Evolutionary conservation across 192 early-diverging fungal species (phyloP), one percentile per base, ranked within the genome.

Genomic region (Coemansia sp.): DNA sequence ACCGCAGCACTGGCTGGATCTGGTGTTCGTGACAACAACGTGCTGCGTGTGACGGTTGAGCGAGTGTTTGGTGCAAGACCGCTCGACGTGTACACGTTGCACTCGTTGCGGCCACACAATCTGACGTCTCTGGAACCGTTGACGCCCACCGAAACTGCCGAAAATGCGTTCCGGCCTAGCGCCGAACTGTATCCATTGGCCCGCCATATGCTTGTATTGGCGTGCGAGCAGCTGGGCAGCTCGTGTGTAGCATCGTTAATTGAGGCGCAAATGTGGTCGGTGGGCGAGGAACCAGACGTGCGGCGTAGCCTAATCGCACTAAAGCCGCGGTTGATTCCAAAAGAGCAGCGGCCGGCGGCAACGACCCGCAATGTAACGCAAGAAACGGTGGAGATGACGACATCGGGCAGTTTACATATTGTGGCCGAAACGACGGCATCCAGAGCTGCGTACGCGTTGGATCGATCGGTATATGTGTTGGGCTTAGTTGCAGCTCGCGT

Each of bases 221-320:
- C 56, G 43, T 61, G 32, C 35, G 29, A 37, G 54, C 29, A 18
- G 4, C n/a, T 18, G 54, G 35, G n/a, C 29, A 29, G 3, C 11
- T 22, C 3, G 48, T 12, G 10, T 13, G 37, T 61, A 3, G 49
- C 54, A 0, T 19, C 24, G 53, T n/a, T 58, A n/a, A 64, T 80
- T n/a, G 68, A 58, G 14, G 22, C 41, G 38, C 61, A 49, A 20
- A 38, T 80, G 58, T 80, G 77, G 77, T 37, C 35, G 5, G 49
- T 74, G n/a, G 56, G 60, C 54, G 72, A 74, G 24, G 68, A 80
- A 58, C 77, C 77, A 0, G 77, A 80, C 39, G 57, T 74, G 29
- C 57, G 71, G 10, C 68, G 72, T 18, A 66, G 65, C 37, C 49
- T 70, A 32, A 80, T 80, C 41, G 71, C 77, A 18, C 65, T 71